Base-by-base conservation (phyloP, 345 rosid genomes). In the Citrus medica region DNA sequence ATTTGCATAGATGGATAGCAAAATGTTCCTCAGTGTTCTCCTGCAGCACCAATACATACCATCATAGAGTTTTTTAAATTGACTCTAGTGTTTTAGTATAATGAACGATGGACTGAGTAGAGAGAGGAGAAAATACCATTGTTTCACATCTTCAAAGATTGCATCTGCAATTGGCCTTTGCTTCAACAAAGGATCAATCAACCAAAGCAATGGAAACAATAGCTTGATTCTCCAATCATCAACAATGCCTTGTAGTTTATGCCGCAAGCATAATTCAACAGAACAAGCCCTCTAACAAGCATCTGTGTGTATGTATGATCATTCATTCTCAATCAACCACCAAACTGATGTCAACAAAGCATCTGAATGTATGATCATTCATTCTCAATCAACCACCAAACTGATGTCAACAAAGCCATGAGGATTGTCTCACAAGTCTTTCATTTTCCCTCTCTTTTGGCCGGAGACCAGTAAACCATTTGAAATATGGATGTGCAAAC, bases 171-270 rank as follows among this genome's bases (percentile, higher is more conserved):
- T 89, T 48, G 73, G 65, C 62, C 83, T 85, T 83, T 92, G 95
- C 78, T 87, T 91, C 73, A 95, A 76, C 68, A 93, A 82, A 76
- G 89, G 89, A 85, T 93, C 98, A 30, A 95, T 16, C 35, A 95
- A 83, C 89, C 89, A 92, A 69, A 95, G 90, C 82, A 95, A 78
- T 16, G 97, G 97, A 25, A 89, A 76, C 63, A 93, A 32, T 5
- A 93, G 84, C 86, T 89, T 95, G 89, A 95, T 92, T 89, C 98
- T 90, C 98, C 98, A 95, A 85, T 93, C 98, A 22, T 95, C 95
- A 76, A 95, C 92, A 74, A 93, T 2, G 98, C 98, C 86, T 93
- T 93, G 86, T 33, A 4, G 35, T 93, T 95, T 97, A 95, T 93
- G 69, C 98, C 98, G 76, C 98, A 95, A 35, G 98, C 88, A 84